These are phyloP conservation scores for Pythium aristosporum DNA, from an alignment of 352 stramenopile genomes.

Conservation along the genomic window DNA sequence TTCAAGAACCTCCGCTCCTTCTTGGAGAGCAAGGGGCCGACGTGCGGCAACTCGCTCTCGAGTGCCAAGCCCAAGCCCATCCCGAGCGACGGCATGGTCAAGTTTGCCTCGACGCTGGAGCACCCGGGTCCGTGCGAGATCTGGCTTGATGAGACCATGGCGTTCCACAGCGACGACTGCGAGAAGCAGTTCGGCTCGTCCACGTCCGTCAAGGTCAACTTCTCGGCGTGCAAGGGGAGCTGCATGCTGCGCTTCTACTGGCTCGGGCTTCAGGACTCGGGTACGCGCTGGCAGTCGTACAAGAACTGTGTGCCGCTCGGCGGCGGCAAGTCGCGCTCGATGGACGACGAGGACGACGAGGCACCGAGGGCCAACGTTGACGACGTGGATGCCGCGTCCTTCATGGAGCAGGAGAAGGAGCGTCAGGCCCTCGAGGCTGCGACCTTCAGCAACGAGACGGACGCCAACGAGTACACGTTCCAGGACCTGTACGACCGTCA, in stretches of 20 bases:
- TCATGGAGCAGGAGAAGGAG: constrained; percentile 1
- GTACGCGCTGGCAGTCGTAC: constrained; percentile 18
- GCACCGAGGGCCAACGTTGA: constrained; percentile 1
- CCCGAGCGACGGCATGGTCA: constrained; percentile 17
- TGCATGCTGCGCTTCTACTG: constrained; percentile 29
- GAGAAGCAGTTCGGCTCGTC: constrained; percentile 22
- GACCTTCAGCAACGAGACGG: neutral
- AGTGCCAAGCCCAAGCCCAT: constrained; percentile 22
- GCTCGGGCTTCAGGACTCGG: constrained; percentile 26
- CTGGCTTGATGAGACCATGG: constrained; percentile 22
- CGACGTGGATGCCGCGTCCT: constrained; percentile 5
- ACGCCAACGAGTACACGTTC: constrained; percentile 11
- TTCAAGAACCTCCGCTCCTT: constrained; percentile 22
- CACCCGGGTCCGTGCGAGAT: constrained; percentile 22
- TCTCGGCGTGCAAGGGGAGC: constrained; percentile 17
- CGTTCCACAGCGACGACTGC: constrained; percentile 28
- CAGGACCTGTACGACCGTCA: neutral
- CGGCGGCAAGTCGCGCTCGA: constrained; percentile 14
- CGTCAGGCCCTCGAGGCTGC: neutral
- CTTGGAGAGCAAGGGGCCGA: constrained; percentile 23
- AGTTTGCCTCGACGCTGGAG: constrained; percentile 12
- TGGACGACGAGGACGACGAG: constrained; percentile 14
- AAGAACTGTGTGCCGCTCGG: constrained; percentile 21
- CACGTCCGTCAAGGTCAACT: constrained; percentile 17
- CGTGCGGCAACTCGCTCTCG: constrained; percentile 23